Conservation (phyloP, 306 rosid genomes). For the Quercus engelmannii region DNA sequence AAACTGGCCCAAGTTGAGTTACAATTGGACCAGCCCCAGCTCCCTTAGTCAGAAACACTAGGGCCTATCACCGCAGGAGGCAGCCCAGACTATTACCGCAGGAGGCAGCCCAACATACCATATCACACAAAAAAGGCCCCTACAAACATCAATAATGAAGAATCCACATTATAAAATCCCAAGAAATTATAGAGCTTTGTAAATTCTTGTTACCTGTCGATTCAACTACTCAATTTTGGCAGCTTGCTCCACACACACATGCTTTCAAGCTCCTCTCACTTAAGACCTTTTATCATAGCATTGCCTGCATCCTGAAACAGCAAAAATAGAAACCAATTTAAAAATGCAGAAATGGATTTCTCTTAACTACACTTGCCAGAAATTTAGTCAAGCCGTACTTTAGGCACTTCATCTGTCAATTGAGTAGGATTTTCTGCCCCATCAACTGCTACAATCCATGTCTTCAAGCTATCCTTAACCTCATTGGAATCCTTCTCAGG, state of each 20-base stretch:
- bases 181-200: constrained; percentile 6
- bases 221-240: constrained; percentile 58
- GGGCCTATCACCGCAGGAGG: no score
- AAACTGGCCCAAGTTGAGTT: no score
- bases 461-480: constrained; percentile 42
- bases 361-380: neutral
- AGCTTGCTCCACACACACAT: constrained; percentile 69
- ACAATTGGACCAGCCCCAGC: no score
- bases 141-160: constrained; percentile 6
- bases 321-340: neutral
- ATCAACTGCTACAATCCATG: constrained; percentile 31
- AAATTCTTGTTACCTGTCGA: constrained; percentile 49
- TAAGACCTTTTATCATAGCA: constrained; percentile 23
- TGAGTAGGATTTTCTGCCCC: constrained; percentile 32
- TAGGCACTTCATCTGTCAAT: constrained; percentile 26
- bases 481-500: constrained; percentile 35
- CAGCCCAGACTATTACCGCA: no score
- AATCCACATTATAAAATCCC: no score
- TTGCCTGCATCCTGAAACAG: constrained; percentile 25
- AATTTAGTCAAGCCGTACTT: constrained; percentile 31
- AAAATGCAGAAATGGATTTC: neutral
- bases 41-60: no score
- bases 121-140: no score
- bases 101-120: no score
- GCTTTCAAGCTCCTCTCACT: constrained; percentile 63